Percentiles rank a stretch among this genome's conserved stretches.
phyloP scores from a whole-genome alignment of 768 basidiomycete species.

The Suillus tomentosus region DNA sequence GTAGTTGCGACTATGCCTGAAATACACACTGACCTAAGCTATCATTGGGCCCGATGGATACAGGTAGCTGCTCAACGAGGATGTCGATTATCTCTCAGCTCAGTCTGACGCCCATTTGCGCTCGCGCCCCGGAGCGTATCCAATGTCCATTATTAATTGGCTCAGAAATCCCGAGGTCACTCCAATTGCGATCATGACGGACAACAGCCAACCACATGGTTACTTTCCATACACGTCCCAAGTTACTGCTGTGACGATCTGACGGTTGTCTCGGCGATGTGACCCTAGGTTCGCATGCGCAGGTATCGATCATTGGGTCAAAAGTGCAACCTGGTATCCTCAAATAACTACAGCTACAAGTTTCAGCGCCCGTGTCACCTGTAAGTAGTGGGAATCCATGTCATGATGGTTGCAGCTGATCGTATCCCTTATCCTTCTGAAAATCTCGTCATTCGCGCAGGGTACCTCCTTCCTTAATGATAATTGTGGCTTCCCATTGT shows the following conservation, averaged over 20 bases:
- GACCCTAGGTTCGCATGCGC: neutral
- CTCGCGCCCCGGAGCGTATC: neutral
- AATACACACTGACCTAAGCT: neutral
- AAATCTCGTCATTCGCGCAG: constrained; percentile 37
- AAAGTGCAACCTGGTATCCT: neutral
- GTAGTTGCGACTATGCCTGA: neutral
- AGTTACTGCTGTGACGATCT: neutral
- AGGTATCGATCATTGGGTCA: neutral
- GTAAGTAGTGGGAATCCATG: constrained; percentile 6
- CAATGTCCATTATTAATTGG: neutral
- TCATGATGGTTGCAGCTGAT: constrained; percentile 20
- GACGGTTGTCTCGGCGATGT: constrained; percentile 7
- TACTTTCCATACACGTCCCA: neutral
- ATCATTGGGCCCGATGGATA: neutral
- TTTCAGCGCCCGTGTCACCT: neutral
- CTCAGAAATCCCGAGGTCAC: neutral
- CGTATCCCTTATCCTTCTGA: constrained; percentile 8
- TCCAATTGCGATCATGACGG: neutral
- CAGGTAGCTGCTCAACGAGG: neutral
- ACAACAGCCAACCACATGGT: neutral
- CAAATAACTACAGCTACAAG: neutral
- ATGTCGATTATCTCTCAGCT: neutral
- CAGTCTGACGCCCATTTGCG: constrained; percentile 3
- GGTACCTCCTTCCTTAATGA: constrained; percentile 1
- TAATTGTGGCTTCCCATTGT: neutral